Evolutionary conservation across 202 grass and related monocot species (phyloP).

Genomic region (Musa balbisiana): DNA sequence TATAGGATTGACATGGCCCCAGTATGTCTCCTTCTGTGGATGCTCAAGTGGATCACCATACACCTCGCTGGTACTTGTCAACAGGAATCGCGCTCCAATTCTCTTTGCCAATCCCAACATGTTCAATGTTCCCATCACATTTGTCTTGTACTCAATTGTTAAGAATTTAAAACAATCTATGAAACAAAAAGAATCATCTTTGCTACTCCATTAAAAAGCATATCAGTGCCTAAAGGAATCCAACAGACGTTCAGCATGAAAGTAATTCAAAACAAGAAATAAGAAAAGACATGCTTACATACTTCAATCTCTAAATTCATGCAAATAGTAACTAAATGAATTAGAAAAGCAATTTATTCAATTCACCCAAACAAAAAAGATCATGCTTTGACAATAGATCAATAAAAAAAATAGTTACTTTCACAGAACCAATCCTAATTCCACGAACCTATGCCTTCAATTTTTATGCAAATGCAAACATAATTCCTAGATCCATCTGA

Average conservation of each 20-base stretch:
- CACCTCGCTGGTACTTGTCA: slow-evolving; percentile 92
- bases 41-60: slow-evolving; percentile 93
- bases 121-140: slow-evolving; percentile 95
- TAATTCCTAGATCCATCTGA: background rate
- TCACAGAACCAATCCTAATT: too few species aligned
- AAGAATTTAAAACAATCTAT: slow-evolving; percentile 30
- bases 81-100: slow-evolving; percentile 70
- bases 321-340: background rate
- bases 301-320: background rate
- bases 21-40: slow-evolving; percentile 92
- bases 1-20: slow-evolving; percentile 97
- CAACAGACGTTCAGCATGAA: too few species aligned
- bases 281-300: background rate
- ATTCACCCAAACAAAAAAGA: background rate
- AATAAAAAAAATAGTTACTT: too few species aligned
- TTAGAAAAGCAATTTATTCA: background rate
- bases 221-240: background rate
- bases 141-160: slow-evolving; percentile 70
- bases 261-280: background rate
- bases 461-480: background rate
- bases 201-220: background rate
- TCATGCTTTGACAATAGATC: too few species aligned
- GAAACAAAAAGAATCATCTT: background rate
- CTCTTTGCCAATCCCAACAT: slow-evolving; percentile 96
- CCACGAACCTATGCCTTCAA: background rate